These are phyloP conservation scores for Primulina eburnea DNA, from an alignment of 257 asterid genomes.

Conservation along the genomic window DNA sequence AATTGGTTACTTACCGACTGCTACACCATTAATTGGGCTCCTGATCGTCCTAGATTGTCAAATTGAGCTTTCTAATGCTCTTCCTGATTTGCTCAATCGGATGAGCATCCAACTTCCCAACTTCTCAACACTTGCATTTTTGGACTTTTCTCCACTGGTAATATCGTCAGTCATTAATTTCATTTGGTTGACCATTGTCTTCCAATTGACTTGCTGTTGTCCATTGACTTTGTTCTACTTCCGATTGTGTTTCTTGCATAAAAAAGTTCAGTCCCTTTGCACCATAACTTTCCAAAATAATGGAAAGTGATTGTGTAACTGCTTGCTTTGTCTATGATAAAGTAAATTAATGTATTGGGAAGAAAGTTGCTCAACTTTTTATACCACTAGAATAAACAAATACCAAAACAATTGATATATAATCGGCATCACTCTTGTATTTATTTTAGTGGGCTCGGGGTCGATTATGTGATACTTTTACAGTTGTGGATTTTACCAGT, in stretches of 20 bases:
- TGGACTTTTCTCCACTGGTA: not conserved
- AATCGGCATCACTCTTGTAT: not conserved
- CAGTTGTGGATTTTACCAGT: not conserved
- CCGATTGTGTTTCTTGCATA: not conserved
- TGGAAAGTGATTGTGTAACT: not conserved
- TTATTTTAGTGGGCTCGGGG: not conserved
- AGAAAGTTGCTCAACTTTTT: not conserved
- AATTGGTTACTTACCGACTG: not conserved
- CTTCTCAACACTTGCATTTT: not conserved
- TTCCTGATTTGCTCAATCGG: not conserved
- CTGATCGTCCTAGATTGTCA: not conserved
- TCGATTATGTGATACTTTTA: not conserved
- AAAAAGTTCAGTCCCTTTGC: not conserved
- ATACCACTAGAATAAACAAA: not conserved
- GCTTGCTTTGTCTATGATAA: not conserved
- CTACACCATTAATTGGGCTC: not conserved
- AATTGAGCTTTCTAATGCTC: not conserved
- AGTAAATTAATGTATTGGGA: not conserved
- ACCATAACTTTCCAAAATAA: not conserved
- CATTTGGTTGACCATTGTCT: not conserved
- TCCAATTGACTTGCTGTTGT: not conserved
- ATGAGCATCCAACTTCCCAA: not conserved
- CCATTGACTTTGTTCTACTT: not conserved
- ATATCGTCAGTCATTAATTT: no score
- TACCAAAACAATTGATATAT: not conserved